Base-by-base conservation (phyloP, 768 basidiomycete genomes). In the Leccinum pellstonianum region DNA sequence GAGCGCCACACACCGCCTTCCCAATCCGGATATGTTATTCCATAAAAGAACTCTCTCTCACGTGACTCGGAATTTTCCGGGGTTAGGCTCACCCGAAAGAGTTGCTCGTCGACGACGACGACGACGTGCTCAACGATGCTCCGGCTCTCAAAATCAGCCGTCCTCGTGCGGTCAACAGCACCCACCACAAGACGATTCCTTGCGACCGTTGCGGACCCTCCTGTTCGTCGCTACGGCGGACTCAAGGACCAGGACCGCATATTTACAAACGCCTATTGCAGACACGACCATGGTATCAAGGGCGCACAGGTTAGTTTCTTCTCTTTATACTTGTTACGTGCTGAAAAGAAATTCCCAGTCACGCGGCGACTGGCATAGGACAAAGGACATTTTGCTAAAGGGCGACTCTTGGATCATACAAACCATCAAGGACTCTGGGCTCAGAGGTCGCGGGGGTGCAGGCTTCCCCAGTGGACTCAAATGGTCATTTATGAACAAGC, bases 401-500 rank as follows among this genome's bases (percentile, higher is more conserved):
- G 96, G 96, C 54, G 96, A 99, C 77, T 83, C 86, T 7, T 99
- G 95, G 94, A 95, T 98, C 67, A 98, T 98, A 60, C 88, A 97
- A 71, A 87, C 86, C 48, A 91, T 98, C 69, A 98, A 99, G 75
- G 93, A 93, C 69, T 97, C 94, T 21, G 96, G 96, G 50, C 83
- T 98, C 37, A 86, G 96, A 70, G 96, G 96, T 12, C 88, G 96
- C 57, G 96, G 96, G 54, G 96, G 96, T 55, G 96, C 96, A 46
- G 96, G 96, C 29, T 99, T 99, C 72, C 96, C 96, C 0, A 91
- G 88, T 64, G 96, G 96, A 23, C 80, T 98, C 67, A 98, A 98
- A 73, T 98, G 95, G 95, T 91, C 88, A 69, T 95, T 94, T 74
- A 96, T 98, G 96, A 98, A 99, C 82, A 99, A 98, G 77, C 95